A percentile compares a stretch with the other conserved stretches of the same genome.
phyloP scores from a whole-genome alignment of 2,329 filamentous ascomycete genomes.

The Scytalidium lignicola region DNA sequence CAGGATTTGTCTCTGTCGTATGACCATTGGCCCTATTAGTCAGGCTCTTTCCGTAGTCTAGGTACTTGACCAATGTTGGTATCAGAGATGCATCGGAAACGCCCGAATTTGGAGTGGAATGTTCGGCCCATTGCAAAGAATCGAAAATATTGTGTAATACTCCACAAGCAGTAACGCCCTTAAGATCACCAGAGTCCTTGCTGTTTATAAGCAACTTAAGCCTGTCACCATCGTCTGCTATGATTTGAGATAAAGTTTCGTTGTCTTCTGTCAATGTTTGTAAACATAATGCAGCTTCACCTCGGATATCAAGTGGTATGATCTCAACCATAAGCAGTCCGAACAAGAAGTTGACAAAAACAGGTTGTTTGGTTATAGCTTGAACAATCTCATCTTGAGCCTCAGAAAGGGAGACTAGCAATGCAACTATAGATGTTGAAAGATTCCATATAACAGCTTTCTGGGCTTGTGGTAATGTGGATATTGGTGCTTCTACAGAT shows the following conservation, averaged over 20 bases:
- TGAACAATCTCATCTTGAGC: conserved; percentile 56
- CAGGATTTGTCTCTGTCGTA: conserved; percentile 18
- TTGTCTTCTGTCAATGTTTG: conserved; percentile 58
- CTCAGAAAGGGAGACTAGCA: conserved; percentile 50
- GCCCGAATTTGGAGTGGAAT: conserved; percentile 41
- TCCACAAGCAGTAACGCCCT: conserved; percentile 52
- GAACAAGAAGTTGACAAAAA: conserved; percentile 50
- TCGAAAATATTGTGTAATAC: conserved; percentile 59
- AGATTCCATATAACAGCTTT: conserved; percentile 50
- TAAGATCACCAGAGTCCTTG: conserved; percentile 41
- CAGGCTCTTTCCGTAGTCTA: conserved; percentile 17
- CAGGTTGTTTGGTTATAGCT: conserved; percentile 43
- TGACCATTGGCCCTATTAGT: conserved; percentile 16
- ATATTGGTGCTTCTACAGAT: conserved; percentile 35
- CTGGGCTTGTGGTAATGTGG: conserved; percentile 47
- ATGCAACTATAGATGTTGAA: conserved; percentile 45
- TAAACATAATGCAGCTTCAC: conserved; percentile 49
- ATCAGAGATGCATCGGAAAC: conserved; percentile 47
- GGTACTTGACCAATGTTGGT: conserved; percentile 33
- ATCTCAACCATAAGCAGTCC: conserved; percentile 39
- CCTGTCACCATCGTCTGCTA: conserved; percentile 46
- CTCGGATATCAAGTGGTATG: conserved; percentile 32
- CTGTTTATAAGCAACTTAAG: conserved; percentile 46
- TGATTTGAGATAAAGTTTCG: conserved; percentile 42
- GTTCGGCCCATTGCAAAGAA: conserved; percentile 47